Evolutionary conservation across 2,329 filamentous ascomycete species (phyloP), one percentile per base, ranked within the genome.

Genomic region (Paecilomyces sp.): DNA sequence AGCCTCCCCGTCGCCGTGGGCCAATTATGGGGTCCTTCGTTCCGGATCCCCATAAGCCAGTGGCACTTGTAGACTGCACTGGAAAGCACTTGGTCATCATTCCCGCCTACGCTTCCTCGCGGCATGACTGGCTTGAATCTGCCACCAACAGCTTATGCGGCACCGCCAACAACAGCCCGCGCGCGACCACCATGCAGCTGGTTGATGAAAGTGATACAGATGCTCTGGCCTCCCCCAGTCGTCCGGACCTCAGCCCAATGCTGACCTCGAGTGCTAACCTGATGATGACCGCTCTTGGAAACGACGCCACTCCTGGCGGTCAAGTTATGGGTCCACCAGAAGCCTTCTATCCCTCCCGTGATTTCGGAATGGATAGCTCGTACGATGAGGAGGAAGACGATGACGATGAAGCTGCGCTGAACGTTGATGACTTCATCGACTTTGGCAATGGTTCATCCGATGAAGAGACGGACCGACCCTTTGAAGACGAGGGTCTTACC

Each of bases 251-350:
- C 55, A 76, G 75, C 57, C 85, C 87, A 15, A 85, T 89, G 68
- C 76, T 88, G 62, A 85, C 81, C 70, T 87, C 88, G 61, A 84
- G 86, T 18, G 86, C 87, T 59, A 89, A 91, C 61, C 82, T 92
- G 64, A 92, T 92, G 89, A 86, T 92, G 77, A 88, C 87, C 55
- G 88, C 87, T 66, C 86, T 91, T 76, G 76, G 77, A 24, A 80
- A 78, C 57, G 77, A 80, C 52, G 73, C 76, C 58, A 72, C 77
- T 25, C 75, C 80, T 41, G 77, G 75, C 64, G 85, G 84, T 4
- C 86, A 89, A 68, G 81, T 85, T n/a, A 81, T 90, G 68, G 89
- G 88, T 0, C 88, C 89, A 1, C 82, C 86, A 0, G 89, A 92
- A 73, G 88, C 89, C 7, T 92, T 91, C 72, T 92, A 89, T 67